Evolutionary conservation across 306 rosid genomes (phyloP), one percentile per base, ranked within the genome.

Genomic region (Rubus parviflorus): DNA sequence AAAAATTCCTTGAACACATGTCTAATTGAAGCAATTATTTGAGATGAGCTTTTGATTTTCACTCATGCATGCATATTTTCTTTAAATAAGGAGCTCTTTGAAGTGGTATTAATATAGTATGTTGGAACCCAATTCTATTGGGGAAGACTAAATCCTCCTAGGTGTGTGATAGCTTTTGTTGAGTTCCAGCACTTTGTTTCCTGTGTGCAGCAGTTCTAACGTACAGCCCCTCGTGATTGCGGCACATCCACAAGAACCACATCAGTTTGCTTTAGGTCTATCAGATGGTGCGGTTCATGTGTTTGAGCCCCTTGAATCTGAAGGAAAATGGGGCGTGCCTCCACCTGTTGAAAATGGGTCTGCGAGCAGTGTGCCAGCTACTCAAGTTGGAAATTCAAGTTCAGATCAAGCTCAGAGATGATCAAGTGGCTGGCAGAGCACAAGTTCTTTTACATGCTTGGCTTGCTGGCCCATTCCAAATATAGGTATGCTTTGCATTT

Each of bases 251-350:
- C 97, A 89, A 78, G 98, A 95, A 81, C 78, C 98, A 77, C 88
- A 90, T 70, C 97, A 95, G 81, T 90, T 95, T 82, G 97, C 98
- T 11, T 51, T 95, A 67, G 98, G 98, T 56, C 83, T 95, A 52
- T 89, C 97, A 1, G 98, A 95, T 73, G 98, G 98, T 4, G 97
- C 88, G 70, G 97, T 95, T 83, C 92, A 89, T 68, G 96, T 95
- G 68, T 89, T 95, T 63, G 98, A 95, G 81, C 98, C 98, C 14
- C 93, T 90, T 6, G 98, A 94, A 58, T 89, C 97, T 0, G 98
- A 94, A 82, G 92, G 92, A 57, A 94, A 89, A 86, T 94, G 98
- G 98, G 97, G 97, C 0, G 88, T 89, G 70, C 90, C 90, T 53
- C 92, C 97, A 41, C 96, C 97, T 0, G 80, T 60, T 35, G 98